Evolutionary conservation across 2,329 filamentous ascomycete species (phyloP), one percentile per base, ranked within the genome.

Genomic region (Fusarium equiseti): DNA sequence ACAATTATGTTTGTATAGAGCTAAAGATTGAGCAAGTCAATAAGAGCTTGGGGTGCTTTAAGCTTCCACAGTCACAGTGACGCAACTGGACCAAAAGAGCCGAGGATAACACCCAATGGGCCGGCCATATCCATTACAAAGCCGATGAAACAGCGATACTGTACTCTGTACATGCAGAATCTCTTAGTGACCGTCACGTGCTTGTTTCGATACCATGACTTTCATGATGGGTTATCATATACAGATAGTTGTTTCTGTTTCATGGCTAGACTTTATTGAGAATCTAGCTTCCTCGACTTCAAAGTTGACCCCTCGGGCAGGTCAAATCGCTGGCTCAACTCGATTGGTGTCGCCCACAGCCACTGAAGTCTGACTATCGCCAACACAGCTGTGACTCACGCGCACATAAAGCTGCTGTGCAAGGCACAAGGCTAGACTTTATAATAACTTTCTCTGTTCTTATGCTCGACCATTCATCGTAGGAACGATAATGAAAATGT

Each of bases 51-150:
- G 55, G 63, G 56, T 43, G 72, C 63, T 67, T 75, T 59, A 59
- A 70, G 59, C 65, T 65, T 62, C 44, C 57, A 26, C 24, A 26
- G 8, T 26, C 58, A 15, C 69, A 46, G 68, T 77, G 75, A 77
- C 73, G 75, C 73, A 77, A 73, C 63, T 70, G 72, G 72, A 38
- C 62, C 63, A 70, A 46, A 62, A 70, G 58, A 71, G 66, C 75
- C 75, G 75, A 77, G 75, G 75, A 65, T 77, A 76, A 56, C 42
- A 46, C 6, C 35, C 18, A 38, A 38, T 46, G 44, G 63, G 52
- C 74, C 74, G 60, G 43, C 51, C 52, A 58, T 66, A 70, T 59
- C 66, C 66, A 58, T 66, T 59, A 45, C 59, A 72, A 62, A 73
- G 67, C 73, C 71, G 73, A 74, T 50, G 42, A 56, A 40, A 51